phyloP scores from a whole-genome alignment of 257 asterid species.

The Solanum lignicaule region DNA sequence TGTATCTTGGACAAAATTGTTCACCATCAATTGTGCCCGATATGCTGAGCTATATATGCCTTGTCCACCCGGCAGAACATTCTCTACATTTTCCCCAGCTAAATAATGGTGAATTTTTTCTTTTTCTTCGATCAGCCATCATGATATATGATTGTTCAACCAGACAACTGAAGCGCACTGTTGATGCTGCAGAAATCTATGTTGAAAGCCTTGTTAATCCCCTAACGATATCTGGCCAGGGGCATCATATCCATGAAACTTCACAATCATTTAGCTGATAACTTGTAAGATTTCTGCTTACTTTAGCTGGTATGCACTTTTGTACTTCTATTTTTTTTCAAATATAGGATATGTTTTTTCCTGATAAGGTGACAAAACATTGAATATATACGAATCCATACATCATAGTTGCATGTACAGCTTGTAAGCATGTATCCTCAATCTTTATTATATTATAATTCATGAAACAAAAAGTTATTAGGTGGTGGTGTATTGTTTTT shows the following conservation, averaged over 20 bases:
- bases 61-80: too few species aligned
- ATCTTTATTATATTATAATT: too few species aligned
- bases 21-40: not conserved
- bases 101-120: not conserved
- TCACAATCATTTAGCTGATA: too few species aligned
- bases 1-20: not conserved
- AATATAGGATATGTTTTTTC: not conserved
- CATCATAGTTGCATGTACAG: too few species aligned
- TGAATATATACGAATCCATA: too few species aligned
- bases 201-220: not conserved
- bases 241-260: too few species aligned
- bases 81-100: too few species aligned
- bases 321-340: not conserved
- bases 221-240: too few species aligned
- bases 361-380: too few species aligned
- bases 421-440: not conserved
- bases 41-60: too few species aligned
- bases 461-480: too few species aligned
- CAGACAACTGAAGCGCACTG: not conserved
- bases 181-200: not conserved
- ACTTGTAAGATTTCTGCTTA: not conserved
- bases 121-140: not conserved
- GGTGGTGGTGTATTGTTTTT: too few species aligned
- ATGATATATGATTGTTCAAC: not conserved
- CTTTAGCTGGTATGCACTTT: not conserved